Percentiles rank a stretch among this genome's conserved stretches.
Conservation (phyloP, 306 rosid genomes). For the Medicago arabica region DNA sequence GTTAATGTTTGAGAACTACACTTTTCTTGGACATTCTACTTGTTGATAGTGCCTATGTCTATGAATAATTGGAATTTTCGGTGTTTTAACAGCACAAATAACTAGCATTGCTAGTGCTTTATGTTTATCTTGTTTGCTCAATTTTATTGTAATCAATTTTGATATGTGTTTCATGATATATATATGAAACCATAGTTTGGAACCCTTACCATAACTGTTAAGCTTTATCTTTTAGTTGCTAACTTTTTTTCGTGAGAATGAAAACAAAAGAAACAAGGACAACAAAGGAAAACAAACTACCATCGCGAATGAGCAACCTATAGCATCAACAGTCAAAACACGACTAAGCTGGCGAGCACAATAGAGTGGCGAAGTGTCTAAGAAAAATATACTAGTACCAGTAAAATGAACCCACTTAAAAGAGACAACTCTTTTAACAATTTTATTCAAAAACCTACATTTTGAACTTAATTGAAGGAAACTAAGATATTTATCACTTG, state of each 20-base stretch:
- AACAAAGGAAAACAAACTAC: no score
- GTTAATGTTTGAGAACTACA: background rate
- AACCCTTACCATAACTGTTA: no score
- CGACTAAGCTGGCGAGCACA: no score
- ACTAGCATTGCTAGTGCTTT: constrained; percentile 27
- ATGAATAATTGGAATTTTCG: background rate
- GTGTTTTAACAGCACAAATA: constrained; percentile 38
- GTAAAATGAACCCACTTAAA: background rate
- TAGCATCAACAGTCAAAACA: no score
- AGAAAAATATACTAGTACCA: background rate
- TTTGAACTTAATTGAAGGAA: background rate
- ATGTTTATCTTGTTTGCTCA: constrained; percentile 17
- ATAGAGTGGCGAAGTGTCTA: no score
- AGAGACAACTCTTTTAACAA: background rate
- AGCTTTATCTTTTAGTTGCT: no score
- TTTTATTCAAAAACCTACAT: background rate
- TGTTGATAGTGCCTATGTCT: background rate
- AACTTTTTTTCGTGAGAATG: no score
- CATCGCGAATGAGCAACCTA: no score
- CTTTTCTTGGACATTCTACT: background rate
- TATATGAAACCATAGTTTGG: background rate
- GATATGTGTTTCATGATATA: background rate
- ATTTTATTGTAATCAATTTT: constrained; percentile 9
- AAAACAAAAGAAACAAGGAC: no score
- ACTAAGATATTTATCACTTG: background rate